These are phyloP conservation scores for Amaranthus tricolor DNA, from an alignment of 179 eudicot genomes.

Conservation along the genomic window DNA sequence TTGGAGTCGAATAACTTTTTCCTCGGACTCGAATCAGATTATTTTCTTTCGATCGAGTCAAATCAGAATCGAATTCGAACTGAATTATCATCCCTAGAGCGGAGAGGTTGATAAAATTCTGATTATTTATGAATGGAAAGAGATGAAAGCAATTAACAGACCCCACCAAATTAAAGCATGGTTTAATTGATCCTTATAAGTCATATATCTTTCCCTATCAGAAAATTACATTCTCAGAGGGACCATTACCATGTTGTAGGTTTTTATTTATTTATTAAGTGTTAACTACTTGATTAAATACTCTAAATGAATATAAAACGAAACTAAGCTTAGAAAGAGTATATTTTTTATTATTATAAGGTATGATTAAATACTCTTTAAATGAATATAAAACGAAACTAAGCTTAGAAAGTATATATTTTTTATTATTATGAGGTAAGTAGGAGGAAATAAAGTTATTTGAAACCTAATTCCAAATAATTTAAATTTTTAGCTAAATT, in stretches of 20 bases:
- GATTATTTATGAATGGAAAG: not conserved
- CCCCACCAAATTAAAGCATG: conserved; percentile 16
- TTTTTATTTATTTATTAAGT: not conserved
- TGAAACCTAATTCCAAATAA: no score
- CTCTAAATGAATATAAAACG: not conserved
- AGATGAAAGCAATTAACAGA: conserved; percentile 8
- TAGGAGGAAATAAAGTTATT: no score
- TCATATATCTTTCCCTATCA: not conserved
- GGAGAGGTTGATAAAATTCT: no score
- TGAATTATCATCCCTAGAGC: no score
- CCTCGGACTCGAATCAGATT: no score
- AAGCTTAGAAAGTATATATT: not conserved
- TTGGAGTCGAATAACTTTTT: no score
- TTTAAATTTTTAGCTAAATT: no score
- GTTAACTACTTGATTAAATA: not conserved
- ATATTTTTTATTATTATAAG: not conserved
- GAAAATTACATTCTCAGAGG: conserved; percentile 5
- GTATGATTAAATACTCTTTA: not conserved
- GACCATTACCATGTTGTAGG: conserved; percentile 9
- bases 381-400: not conserved
- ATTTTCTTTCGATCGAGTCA: no score
- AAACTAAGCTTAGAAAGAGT: not conserved
- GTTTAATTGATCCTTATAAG: not conserved
- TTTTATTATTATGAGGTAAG: no score
- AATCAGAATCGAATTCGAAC: no score